Evolutionary conservation across 495 filamentous ascomycete genomes (phyloP).

Genomic region (Physcia stellaris): DNA sequence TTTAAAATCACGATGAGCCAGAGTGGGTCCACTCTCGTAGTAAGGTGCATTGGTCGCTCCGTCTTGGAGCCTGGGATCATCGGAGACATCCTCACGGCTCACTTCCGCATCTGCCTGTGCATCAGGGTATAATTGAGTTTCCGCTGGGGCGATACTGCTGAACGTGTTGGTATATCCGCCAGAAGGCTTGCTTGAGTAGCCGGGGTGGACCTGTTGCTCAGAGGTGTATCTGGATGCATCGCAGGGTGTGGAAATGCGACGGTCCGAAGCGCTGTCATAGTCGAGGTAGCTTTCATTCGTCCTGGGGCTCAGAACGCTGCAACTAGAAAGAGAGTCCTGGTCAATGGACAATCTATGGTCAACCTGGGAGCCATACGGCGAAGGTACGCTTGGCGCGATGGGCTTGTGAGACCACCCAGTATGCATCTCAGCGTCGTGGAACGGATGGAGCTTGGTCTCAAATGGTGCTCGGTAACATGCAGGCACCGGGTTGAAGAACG

Average conservation of each 20-base stretch:
- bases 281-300: slow-evolving; percentile 2
- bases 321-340: slow-evolving; percentile 1
- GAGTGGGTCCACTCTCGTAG: not conserved
- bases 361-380: not conserved
- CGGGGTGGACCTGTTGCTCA: not conserved
- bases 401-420: not conserved
- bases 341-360: not conserved
- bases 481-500: not conserved
- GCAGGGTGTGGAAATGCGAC: not conserved
- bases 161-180: not conserved
- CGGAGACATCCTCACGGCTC: not conserved
- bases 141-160: not conserved
- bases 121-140: slow-evolving; percentile 3
- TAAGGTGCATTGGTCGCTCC: not conserved
- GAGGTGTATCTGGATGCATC: not conserved
- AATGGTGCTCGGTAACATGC: not conserved
- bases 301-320: slow-evolving; percentile 1
- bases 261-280: not conserved
- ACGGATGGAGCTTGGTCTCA: not conserved
- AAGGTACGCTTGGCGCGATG: not conserved
- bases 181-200: not conserved
- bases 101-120: too few relatives aligned
- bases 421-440: not conserved
- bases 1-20: not conserved
- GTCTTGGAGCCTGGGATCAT: not conserved